Base-by-base conservation (phyloP, 2,329 filamentous ascomycete species). In the Spiromastix sp. region DNA sequence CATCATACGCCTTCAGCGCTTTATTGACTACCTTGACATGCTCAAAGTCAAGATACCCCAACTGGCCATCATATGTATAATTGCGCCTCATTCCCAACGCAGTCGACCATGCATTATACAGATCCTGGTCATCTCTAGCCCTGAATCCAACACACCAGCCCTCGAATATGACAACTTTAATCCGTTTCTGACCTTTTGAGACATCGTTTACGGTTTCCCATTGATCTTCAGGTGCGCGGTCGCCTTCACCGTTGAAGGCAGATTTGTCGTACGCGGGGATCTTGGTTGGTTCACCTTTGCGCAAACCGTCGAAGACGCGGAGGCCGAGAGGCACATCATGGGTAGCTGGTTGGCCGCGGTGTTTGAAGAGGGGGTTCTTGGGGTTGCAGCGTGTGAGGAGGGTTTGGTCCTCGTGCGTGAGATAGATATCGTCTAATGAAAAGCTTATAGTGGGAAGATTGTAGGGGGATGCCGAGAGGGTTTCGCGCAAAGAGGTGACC, bases 71-170 rank as follows among this genome's bases (percentile, higher is more conserved):
- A 55, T 74, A 70, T 3, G 68, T 39, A 43, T 57, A 47, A 4
- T 21, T 20, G 7, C 12, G 7, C 7, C 16, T 21, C 10, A 11
- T 20, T 5, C 25, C 22, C 13, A 61, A 59, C 4, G 71, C 71
- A 19, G 60, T 60, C 34, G 64, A 59, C 56, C 73, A 74, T 41
- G 68, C 71, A 51, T 66, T 63, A 46, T 68, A 68, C 3, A 76
- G 55, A 18, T 68, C 66, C 3, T 74, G 55, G 4, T 70, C 66
- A n/a, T 61, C 48, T 9, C 87, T 57, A 0, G 80, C 59, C 4
- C 78, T 75, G 61, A 94, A 94, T 2, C 85, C 87, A 9, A 93
- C 77, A 56, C 81, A 91, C 87, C 86, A 94, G 12, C 87, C 86
- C 57, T 95, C 86, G 43, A 94, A 78, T 34, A 94, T 74, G 15